Percentiles rank a stretch among this genome's conserved stretches.
Evolutionary conservation across 257 asterid genomes (phyloP).

Genomic region (Przewalskia tangutica): DNA sequence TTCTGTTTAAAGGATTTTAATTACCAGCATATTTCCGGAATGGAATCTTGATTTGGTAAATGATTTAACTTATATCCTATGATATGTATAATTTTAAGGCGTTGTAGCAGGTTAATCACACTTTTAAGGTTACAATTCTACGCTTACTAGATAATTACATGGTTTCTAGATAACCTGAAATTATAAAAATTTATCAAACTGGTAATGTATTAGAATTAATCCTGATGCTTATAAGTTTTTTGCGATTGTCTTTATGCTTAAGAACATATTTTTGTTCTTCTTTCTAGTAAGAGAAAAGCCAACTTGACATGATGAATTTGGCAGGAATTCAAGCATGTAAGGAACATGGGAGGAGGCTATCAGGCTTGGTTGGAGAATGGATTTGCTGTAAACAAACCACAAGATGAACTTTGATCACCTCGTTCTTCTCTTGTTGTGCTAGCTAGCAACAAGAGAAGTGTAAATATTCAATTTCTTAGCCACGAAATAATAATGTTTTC

Average conservation of each 20-base stretch:
- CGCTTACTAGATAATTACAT: not conserved
- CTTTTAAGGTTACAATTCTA: not conserved
- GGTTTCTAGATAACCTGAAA: too few species aligned
- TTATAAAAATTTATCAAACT: not conserved
- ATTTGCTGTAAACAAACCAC: conserved; percentile 29
- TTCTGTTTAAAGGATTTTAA: too few species aligned
- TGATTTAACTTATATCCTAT: not conserved
- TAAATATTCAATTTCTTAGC: not conserved
- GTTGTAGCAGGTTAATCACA: not conserved
- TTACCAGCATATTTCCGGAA: not conserved
- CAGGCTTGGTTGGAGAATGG: conserved; percentile 56
- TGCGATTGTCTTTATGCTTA: not conserved
- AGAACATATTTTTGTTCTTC: not conserved
- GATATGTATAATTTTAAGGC: not conserved
- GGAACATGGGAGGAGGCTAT: conserved; percentile 73
- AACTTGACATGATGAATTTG: not conserved
- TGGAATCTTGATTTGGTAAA: not conserved
- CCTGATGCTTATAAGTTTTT: not conserved
- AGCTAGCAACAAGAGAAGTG: not conserved
- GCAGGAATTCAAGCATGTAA: conserved; percentile 59
- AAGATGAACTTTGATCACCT: conserved; percentile 18
- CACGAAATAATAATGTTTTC: not conserved
- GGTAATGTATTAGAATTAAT: not conserved
- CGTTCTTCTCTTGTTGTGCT: not conserved
- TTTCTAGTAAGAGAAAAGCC: not conserved